phyloP scores from a whole-genome alignment of 148 eudicot species.

The Cornus controversa region DNA sequence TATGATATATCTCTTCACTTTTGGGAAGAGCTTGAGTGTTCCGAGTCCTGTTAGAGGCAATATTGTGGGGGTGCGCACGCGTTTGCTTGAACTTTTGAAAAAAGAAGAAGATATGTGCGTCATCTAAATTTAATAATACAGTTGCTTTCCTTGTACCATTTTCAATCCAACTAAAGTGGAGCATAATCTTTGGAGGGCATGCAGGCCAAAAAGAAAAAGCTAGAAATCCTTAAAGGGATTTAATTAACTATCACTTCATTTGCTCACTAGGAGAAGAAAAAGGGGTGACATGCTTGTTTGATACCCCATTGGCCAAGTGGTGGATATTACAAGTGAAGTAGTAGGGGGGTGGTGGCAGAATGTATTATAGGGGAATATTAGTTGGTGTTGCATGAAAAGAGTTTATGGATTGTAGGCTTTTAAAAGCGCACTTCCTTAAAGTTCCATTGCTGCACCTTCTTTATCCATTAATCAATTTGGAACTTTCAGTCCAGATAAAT shows the following conservation, averaged over 20 bases:
- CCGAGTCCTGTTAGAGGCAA: too few species aligned
- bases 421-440: slow-evolving; percentile 36
- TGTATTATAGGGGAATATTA: slow-evolving; percentile 25
- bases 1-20: too few species aligned
- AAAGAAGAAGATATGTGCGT: too few species aligned
- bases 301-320: slow-evolving; percentile 30
- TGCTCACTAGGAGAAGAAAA: slow-evolving; percentile 7
- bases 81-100: too few species aligned
- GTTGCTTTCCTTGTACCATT: background rate
- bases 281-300: slow-evolving; percentile 25
- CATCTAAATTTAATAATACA: background rate
- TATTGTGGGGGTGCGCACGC: too few species aligned
- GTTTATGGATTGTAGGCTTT: slow-evolving; percentile 27
- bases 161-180: slow-evolving; percentile 12
- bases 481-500: slow-evolving; percentile 11
- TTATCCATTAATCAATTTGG: slow-evolving; percentile 21
- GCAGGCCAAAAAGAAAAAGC: slow-evolving; percentile 16
- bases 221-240: slow-evolving; percentile 9
- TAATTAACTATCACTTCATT: background rate
- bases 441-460: slow-evolving; percentile 20
- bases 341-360: slow-evolving; percentile 24
- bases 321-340: slow-evolving; percentile 22
- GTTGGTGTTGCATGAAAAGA: slow-evolving; percentile 16
- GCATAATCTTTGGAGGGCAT: slow-evolving; percentile 18
- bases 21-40: too few species aligned